Conservation (phyloP, 129 eudicot species). For the Escallonia herrerae region DNA sequence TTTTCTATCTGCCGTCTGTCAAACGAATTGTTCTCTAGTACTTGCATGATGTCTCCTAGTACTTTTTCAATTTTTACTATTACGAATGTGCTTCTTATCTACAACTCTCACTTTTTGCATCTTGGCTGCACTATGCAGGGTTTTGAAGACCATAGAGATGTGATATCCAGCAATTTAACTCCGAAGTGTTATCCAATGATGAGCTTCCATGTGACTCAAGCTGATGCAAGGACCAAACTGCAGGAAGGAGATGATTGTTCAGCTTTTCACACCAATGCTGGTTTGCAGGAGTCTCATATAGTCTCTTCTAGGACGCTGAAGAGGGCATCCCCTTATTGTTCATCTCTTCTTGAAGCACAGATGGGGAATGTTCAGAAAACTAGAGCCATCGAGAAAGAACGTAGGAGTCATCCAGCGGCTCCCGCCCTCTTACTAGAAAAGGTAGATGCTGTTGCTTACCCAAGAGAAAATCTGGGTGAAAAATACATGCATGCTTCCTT, state of each 20-base stretch:
- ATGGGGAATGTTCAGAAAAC: constrained; percentile 33
- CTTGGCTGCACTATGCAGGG: constrained; percentile 25
- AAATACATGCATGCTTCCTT: constrained; percentile 39
- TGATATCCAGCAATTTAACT: constrained; percentile 12
- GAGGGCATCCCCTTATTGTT: constrained; percentile 36
- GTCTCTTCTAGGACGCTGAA: constrained; percentile 33
- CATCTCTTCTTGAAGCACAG: constrained; percentile 39
- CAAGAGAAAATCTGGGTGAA: constrained; percentile 41
- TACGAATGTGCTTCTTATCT: not conserved
- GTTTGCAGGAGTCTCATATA: constrained; percentile 23
- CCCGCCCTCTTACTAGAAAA: constrained; percentile 39
- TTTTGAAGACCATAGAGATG: constrained; percentile 22
- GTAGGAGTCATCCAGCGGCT: constrained; percentile 23
- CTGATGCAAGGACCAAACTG: constrained; percentile 10
- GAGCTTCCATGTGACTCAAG: constrained; percentile 14
- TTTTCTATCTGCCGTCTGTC: too few species aligned
- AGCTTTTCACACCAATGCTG: constrained; percentile 20
- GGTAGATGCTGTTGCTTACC: constrained; percentile 66
- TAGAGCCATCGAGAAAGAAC: constrained; percentile 37
- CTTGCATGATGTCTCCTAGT: too few species aligned
- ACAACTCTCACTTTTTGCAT: constrained; percentile 3
- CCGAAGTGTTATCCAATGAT: constrained; percentile 20
- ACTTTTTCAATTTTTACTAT: too few species aligned
- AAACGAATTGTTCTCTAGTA: too few species aligned
- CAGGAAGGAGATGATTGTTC: constrained; percentile 19